Evolutionary conservation across 257 asterid species (phyloP).

Genomic region (Voacanga thouarsii): DNA sequence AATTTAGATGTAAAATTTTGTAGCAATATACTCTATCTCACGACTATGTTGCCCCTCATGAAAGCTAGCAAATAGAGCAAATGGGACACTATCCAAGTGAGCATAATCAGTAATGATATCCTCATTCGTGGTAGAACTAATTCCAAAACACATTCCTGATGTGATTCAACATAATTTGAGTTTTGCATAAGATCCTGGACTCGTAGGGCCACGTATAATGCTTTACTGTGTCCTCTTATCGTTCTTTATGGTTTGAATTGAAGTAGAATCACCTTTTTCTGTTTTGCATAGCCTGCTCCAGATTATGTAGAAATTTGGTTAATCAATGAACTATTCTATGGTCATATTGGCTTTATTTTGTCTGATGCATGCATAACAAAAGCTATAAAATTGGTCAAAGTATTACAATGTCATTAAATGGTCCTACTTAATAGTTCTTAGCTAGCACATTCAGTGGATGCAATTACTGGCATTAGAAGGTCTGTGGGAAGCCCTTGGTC

Average conservation of each 20-base stretch:
- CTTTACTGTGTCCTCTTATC: conserved; percentile 22
- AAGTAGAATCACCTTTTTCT: conserved; percentile 19
- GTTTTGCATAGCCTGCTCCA: conserved; percentile 20
- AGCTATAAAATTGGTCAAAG: not conserved
- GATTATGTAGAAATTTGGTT: conserved; percentile 18
- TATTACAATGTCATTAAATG: conserved; percentile 3
- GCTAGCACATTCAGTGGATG: conserved; percentile 7
- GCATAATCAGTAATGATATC: conserved; percentile 34
- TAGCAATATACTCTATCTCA: conserved; percentile 62
- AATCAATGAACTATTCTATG: conserved; percentile 18
- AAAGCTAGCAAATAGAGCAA: conserved; percentile 85
- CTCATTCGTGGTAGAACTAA: conserved; percentile 43
- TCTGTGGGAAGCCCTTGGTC: not conserved
- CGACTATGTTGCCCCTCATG: conserved; percentile 83
- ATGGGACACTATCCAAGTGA: conserved; percentile 52
- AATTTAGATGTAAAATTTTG: conserved; percentile 22
- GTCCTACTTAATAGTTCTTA: conserved; percentile 10
- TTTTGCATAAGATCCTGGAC: conserved; percentile 27
- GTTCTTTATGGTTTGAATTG: conserved; percentile 34
- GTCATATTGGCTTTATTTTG: conserved; percentile 18
- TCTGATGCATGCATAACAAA: conserved; percentile 4
- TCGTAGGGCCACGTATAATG: conserved; percentile 31
- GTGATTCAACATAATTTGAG: conserved; percentile 33
- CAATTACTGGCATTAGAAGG: conserved; percentile 6
- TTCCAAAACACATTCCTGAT: conserved; percentile 29